Evolutionary conservation across 2,329 filamentous ascomycete genomes (phyloP).

Genomic region (Xylariales sp.): DNA sequence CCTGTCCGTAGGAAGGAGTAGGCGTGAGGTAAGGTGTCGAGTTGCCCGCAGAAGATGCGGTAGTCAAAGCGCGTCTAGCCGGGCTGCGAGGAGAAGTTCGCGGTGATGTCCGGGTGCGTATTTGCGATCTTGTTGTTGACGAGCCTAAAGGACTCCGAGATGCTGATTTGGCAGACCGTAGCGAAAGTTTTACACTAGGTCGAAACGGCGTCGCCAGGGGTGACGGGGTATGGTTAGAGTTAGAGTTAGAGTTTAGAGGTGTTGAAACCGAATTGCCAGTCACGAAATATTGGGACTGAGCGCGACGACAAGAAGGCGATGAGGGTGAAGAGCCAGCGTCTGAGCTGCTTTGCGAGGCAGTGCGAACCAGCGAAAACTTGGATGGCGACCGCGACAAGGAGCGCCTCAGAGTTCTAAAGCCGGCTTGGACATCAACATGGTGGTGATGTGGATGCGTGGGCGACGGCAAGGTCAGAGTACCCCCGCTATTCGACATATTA

Average conservation of each 20-base stretch:
- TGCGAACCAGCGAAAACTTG: constrained; percentile 76
- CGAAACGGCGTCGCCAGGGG: constrained; percentile 73
- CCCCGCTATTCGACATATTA: constrained; percentile 58
- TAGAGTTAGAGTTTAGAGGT: constrained; percentile 43
- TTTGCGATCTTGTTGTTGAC: constrained; percentile 63
- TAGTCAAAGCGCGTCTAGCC: constrained; percentile 78
- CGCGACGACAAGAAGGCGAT: constrained; percentile 56
- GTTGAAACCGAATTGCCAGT: constrained; percentile 54
- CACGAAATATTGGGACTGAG: constrained; percentile 61
- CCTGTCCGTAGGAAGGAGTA: constrained; percentile 56
- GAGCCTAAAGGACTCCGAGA: constrained; percentile 57
- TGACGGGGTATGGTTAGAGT: constrained; percentile 53
- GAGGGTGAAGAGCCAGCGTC: constrained; percentile 63
- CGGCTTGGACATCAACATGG: constrained; percentile 80
- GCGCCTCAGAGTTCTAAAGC: constrained; percentile 84
- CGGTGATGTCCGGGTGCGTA: constrained; percentile 74
- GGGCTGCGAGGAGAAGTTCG: constrained; percentile 81
- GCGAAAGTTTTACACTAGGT: constrained; percentile 73
- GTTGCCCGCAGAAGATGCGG: constrained; percentile 78
- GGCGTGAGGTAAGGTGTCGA: constrained; percentile 60
- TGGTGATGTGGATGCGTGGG: constrained; percentile 85
- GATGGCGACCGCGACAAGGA: constrained; percentile 95
- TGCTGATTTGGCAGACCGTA: constrained; percentile 71
- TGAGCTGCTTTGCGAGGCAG: constrained; percentile 59
- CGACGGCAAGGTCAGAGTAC: constrained; percentile 84